Percentiles rank a stretch among this genome's conserved stretches.
phyloP scores from a whole-genome alignment of 441 rosid genomes.

The Macaranga tanarius region DNA sequence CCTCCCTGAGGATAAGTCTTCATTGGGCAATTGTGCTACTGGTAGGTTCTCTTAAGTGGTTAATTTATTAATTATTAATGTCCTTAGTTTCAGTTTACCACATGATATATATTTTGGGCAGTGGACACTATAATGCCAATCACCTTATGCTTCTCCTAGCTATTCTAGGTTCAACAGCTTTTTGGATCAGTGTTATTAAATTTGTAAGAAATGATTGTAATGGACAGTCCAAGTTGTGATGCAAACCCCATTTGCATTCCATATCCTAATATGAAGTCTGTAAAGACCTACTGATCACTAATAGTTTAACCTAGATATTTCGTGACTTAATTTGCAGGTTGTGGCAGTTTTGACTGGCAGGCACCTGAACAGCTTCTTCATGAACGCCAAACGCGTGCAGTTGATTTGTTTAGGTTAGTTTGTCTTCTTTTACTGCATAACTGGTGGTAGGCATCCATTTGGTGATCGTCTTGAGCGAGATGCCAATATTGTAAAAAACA shows the following conservation, averaged over 20 bases:
- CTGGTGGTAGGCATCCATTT: conserved; percentile 88
- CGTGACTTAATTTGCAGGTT: conserved; percentile 48
- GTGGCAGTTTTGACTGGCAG: conserved; percentile 99
- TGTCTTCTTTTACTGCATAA: conserved; percentile 79
- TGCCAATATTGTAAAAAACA: conserved; percentile 71
- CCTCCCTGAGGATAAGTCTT: conserved; percentile 67
- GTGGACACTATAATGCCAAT: neutral
- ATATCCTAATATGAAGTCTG: neutral
- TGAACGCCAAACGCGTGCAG: conserved; percentile 90
- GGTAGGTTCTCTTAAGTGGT: conserved; percentile 42
- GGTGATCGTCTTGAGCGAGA: conserved; percentile 91
- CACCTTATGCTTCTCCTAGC: neutral
- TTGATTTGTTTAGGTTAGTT: conserved; percentile 89
- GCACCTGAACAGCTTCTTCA: conserved; percentile 94
- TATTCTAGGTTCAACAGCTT: neutral
- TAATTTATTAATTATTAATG: neutral
- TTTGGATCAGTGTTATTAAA: conserved; percentile 9
- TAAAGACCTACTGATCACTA: neutral
- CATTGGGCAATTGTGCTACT: conserved; percentile 78
- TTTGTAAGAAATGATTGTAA: conserved; percentile 11
- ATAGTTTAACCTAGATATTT: conserved; percentile 19
- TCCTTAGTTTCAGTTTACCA: neutral
- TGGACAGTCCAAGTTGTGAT: conserved; percentile 2
- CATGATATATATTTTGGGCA: neutral
- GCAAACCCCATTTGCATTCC: conserved; percentile 1